Evolutionary conservation across 495 filamentous ascomycete genomes (phyloP).

Genomic region (Aspergillus egyptiacus): DNA sequence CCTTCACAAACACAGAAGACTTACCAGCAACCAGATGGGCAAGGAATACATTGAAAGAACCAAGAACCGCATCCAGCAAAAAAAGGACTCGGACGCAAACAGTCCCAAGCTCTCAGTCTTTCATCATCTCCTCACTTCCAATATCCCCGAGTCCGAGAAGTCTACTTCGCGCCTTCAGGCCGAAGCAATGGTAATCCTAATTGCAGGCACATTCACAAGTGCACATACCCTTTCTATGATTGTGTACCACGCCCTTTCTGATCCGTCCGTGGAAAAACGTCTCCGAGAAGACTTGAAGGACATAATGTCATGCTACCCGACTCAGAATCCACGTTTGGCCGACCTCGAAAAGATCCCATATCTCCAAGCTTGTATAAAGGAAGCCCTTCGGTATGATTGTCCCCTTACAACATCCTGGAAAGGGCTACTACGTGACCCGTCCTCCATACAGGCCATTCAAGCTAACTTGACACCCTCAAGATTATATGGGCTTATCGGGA

Average conservation of each 20-base stretch:
- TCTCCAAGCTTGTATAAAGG: neutral
- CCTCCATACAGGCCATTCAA: too few species aligned
- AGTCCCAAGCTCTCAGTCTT: too few species aligned
- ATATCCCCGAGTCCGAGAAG: neutral
- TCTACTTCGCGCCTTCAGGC: neutral
- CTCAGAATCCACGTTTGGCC: neutral
- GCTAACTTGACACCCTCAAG: too few species aligned
- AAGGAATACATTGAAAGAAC: too few species aligned
- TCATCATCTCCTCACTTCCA: neutral
- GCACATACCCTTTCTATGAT: neutral
- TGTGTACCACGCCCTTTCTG: neutral
- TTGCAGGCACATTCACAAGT: neutral
- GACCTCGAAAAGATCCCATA: neutral
- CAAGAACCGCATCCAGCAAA: too few species aligned
- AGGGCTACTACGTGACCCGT: too few species aligned
- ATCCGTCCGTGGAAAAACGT: neutral
- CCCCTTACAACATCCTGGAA: too few species aligned
- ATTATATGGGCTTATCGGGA: neutral
- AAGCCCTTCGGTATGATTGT: neutral
- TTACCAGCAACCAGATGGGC: too few species aligned
- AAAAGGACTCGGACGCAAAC: too few species aligned
- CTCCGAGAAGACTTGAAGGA: neutral
- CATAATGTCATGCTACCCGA: neutral
- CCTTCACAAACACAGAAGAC: too few species aligned
- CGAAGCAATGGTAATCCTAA: neutral